These are phyloP conservation scores for Trichoderma reesei DNA, from an alignment of 495 filamentous ascomycete genomes.

Conservation along the genomic window DNA sequence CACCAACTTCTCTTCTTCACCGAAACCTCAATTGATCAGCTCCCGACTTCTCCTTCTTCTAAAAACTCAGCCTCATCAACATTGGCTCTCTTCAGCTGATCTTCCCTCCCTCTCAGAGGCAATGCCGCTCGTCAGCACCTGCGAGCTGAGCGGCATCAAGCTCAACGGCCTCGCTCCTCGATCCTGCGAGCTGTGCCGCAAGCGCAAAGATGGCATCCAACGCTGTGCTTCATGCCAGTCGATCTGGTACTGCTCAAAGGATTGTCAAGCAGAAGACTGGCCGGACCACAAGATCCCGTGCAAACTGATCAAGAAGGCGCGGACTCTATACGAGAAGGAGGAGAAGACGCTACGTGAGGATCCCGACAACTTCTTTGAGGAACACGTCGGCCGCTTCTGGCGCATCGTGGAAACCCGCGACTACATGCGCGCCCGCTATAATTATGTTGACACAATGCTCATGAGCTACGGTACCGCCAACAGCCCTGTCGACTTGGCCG, in stretches of 20 bases:
- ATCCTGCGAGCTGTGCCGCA: no score
- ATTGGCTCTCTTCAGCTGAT: no score
- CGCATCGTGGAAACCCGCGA: constrained; percentile 25
- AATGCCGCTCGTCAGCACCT: no score
- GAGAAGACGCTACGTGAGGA: constrained; percentile 24
- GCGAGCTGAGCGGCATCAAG: no score
- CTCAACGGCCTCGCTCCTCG: no score
- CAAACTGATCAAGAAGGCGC: constrained; percentile 25
- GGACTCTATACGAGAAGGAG: constrained; percentile 18
- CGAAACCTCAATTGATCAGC: no score
- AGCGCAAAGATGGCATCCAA: no score
- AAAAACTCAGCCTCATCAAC: no score
- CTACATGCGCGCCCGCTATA: constrained; percentile 34
- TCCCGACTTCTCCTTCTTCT: no score
- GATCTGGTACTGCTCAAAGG: constrained; percentile 34
- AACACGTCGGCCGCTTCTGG: constrained; percentile 32
- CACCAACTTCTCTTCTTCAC: no score
- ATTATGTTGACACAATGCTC: constrained; percentile 19
- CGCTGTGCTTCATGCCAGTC: constrained; percentile 34
- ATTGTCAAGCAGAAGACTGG: constrained; percentile 34
- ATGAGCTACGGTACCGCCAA: constrained; percentile 23
- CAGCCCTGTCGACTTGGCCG: constrained; percentile 23
- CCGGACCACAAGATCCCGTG: constrained; percentile 33
- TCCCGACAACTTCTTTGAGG: constrained; percentile 28
- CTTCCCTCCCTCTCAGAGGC: no score